These are phyloP conservation scores for Xylogone sp. DNA, from an alignment of 2,329 filamentous ascomycete genomes.

Conservation along the genomic window DNA sequence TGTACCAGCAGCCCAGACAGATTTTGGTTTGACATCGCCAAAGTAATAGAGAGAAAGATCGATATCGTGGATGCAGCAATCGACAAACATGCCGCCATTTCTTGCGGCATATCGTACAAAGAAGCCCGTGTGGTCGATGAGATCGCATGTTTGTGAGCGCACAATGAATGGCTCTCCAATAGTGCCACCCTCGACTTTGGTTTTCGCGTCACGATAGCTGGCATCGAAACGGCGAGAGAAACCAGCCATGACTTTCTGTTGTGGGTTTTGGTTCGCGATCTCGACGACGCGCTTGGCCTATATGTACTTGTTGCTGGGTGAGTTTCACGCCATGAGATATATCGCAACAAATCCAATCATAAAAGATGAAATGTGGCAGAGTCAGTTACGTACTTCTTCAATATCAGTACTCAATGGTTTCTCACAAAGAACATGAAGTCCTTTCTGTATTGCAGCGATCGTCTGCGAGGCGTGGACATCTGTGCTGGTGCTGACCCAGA, in stretches of 20 bases:
- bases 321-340: slow-evolving; percentile 2
- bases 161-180: slow-evolving; percentile 58
- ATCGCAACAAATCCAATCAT: neutral
- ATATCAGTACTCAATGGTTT: slow-evolving; percentile 33
- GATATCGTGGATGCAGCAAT: slow-evolving; percentile 68
- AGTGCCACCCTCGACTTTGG: slow-evolving; percentile 42
- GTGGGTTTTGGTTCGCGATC: slow-evolving; percentile 47
- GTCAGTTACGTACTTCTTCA: slow-evolving; percentile 22
- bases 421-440: slow-evolving; percentile 33
- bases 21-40: slow-evolving; percentile 51
- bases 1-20: slow-evolving; percentile 51
- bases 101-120: slow-evolving; percentile 63
- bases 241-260: slow-evolving; percentile 62
- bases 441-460: slow-evolving; percentile 29
- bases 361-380: neutral
- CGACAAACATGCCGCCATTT: slow-evolving; percentile 65
- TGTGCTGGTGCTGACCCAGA: slow-evolving; percentile 27
- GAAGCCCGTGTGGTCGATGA: slow-evolving; percentile 59
- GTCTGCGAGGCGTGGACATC: slow-evolving; percentile 31
- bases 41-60: slow-evolving; percentile 62
- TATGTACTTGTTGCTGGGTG: slow-evolving; percentile 3
- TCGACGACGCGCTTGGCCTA: slow-evolving; percentile 57
- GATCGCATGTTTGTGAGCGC: slow-evolving; percentile 64
- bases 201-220: slow-evolving; percentile 56
- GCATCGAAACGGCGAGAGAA: slow-evolving; percentile 63